Conservation (phyloP, 257 asterid genomes). For the Nicotiana noctiflora region DNA sequence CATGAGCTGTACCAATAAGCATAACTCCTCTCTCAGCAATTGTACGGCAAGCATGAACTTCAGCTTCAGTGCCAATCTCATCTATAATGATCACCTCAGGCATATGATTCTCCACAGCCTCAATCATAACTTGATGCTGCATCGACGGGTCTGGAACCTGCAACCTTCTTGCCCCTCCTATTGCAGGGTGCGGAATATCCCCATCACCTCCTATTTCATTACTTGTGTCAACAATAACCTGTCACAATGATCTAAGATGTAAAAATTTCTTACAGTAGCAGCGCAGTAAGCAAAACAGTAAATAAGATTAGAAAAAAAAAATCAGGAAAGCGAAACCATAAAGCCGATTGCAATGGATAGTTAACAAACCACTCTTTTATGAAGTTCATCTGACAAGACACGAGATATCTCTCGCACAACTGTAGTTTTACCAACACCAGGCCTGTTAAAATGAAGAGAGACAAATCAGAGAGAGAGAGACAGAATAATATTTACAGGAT, state of each 20-base stretch:
- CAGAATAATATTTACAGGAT: neutral
- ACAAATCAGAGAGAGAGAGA: neutral
- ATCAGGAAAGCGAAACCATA: neutral
- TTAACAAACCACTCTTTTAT: conserved; percentile 70
- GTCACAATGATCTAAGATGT: neutral
- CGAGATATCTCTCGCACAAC: conserved; percentile 66
- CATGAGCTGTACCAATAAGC: conserved; percentile 89
- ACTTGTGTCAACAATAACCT: conserved; percentile 80
- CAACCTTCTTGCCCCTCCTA: conserved; percentile 71
- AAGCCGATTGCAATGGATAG: neutral
- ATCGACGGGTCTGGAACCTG: conserved; percentile 62
- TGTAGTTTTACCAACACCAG: conserved; percentile 84
- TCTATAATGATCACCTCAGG: conserved; percentile 80
- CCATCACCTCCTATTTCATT: conserved; percentile 85
- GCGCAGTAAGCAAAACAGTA: neutral
- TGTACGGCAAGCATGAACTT: conserved; percentile 71
- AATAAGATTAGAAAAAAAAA: neutral
- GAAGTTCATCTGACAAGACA: conserved; percentile 61
- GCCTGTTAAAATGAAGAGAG: conserved; percentile 38
- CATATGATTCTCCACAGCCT: conserved; percentile 89
- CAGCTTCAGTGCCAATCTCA: conserved; percentile 74
- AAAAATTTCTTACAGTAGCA: neutral
- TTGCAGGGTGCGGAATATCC: conserved; percentile 75
- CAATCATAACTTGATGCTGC: conserved; percentile 76
- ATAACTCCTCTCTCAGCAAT: conserved; percentile 83